phyloP scores from a whole-genome alignment of 148 eudicot genomes.

The Vaccinium darrowii region DNA sequence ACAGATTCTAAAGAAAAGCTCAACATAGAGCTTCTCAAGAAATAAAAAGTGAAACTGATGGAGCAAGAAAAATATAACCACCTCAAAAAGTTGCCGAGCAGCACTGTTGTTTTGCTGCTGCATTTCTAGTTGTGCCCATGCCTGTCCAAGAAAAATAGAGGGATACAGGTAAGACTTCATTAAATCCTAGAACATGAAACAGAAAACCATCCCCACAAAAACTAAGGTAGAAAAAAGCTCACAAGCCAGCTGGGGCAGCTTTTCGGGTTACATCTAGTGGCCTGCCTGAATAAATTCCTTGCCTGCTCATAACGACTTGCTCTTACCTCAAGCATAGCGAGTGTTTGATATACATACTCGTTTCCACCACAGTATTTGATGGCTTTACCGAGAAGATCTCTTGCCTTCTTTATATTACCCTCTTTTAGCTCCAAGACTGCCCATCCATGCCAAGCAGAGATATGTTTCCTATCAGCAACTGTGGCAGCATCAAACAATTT shows the following conservation, averaged over 20 bases:
- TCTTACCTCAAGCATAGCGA: constrained; percentile 88
- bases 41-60: neutral
- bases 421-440: constrained; percentile 87
- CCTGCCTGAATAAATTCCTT: constrained; percentile 81
- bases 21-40: neutral
- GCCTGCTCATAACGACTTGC: constrained; percentile 88
- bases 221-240: constrained; percentile 31
- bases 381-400: constrained; percentile 81
- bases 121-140: constrained; percentile 97
- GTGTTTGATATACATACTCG: constrained; percentile 89
- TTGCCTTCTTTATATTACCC: constrained; percentile 84
- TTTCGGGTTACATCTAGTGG: constrained; percentile 81
- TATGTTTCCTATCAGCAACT: constrained; percentile 90
- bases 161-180: neutral
- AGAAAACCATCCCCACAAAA: neutral
- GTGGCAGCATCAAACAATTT: constrained; percentile 96
- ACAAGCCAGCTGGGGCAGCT: constrained; percentile 99
- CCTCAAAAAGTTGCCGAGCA: constrained; percentile 87
- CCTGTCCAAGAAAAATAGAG: constrained; percentile 38
- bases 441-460: constrained; percentile 99
- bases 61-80: constrained; percentile 40
- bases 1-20: neutral
- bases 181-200: neutral
- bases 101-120: constrained; percentile 69
- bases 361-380: constrained; percentile 84